Evolutionary conservation across 352 stramenopile genomes (phyloP).

Genomic region (Pythium oligandrum): DNA sequence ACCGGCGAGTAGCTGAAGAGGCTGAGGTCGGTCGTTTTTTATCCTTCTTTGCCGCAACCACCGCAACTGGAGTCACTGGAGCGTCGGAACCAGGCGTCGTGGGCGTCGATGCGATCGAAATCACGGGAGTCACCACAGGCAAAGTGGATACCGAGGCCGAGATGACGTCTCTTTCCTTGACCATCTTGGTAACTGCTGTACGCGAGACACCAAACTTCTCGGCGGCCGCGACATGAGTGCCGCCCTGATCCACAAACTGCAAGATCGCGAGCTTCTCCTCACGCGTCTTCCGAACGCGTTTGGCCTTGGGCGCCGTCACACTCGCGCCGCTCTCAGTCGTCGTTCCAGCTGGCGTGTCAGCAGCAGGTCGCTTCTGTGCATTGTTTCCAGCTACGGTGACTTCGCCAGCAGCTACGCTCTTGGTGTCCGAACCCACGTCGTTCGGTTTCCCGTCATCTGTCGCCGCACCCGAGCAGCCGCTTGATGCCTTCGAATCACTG

Average conservation of each 20-base stretch:
- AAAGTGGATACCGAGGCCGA: slow-evolving; percentile 25
- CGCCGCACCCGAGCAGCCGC: slow-evolving; percentile 6
- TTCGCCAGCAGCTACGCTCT: no score
- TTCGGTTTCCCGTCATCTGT: background rate
- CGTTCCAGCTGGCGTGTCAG: slow-evolving; percentile 1
- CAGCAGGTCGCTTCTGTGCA: background rate
- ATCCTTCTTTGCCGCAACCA: background rate
- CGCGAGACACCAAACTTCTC: slow-evolving; percentile 81
- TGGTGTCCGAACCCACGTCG: no score
- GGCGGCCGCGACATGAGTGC: slow-evolving; percentile 65
- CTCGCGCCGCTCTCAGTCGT: background rate
- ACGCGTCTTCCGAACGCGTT: slow-evolving; percentile 79
- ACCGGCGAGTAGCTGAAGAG: no score
- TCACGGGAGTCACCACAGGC: background rate
- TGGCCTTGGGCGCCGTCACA: slow-evolving; percentile 11
- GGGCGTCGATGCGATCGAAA: background rate
- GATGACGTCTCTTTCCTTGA: slow-evolving; percentile 79
- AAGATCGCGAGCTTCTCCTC: slow-evolving; percentile 84
- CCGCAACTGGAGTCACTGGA: background rate
- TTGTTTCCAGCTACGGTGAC: background rate
- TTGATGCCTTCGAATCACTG: background rate
- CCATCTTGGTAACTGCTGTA: slow-evolving; percentile 83
- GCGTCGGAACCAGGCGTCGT: background rate
- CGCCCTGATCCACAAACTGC: slow-evolving; percentile 71
- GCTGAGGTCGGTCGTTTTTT: background rate